Evolutionary conservation across 108 stramenopile genomes (phyloP).

Genomic region (Nitzschia inconspicua): DNA sequence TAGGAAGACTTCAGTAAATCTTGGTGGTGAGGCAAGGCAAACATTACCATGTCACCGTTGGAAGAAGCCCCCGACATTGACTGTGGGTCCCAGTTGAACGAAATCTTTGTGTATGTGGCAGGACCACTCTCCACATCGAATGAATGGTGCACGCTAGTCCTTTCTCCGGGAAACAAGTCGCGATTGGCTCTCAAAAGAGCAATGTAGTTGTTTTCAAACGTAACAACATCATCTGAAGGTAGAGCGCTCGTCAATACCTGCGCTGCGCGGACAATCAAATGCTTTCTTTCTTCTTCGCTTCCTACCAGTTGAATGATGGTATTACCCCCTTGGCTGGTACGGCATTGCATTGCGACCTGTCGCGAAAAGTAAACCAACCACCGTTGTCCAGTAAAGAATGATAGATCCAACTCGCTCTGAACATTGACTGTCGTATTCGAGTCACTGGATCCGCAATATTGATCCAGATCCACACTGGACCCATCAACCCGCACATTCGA

Average conservation of each 20-base stretch:
- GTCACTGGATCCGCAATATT: no score
- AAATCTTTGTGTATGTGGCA: conserved; percentile 35
- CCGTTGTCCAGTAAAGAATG: conserved; percentile 67
- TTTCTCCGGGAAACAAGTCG: conserved; percentile 64
- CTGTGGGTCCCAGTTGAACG: conserved; percentile 34
- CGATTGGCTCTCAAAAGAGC: conserved; percentile 46
- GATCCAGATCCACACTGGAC: conserved; percentile 2
- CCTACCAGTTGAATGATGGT: conserved; percentile 30
- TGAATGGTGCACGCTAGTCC: conserved; percentile 7
- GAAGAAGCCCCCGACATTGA: conserved; percentile 11
- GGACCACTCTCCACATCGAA: conserved; percentile 2
- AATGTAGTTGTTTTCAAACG: conserved; percentile 15
- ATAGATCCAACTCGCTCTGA: conserved; percentile 50
- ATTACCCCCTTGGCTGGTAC: conserved; percentile 22
- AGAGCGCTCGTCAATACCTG: conserved; percentile 4
- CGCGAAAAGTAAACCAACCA: conserved; percentile 88
- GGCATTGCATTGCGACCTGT: conserved; percentile 57
- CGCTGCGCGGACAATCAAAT: conserved; percentile 26
- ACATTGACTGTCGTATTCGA: conserved; percentile 31
- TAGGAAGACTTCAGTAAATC: conserved; percentile 40
- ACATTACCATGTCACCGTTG: conserved; percentile 36
- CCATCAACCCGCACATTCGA: conserved; percentile 28
- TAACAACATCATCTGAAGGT: conserved; percentile 30
- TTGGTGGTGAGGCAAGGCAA: conserved; percentile 75
- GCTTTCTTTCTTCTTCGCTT: not conserved